Conservation (phyloP, 2,329 filamentous ascomycete genomes). For the Stagonosporopsis vannaccii region DNA sequence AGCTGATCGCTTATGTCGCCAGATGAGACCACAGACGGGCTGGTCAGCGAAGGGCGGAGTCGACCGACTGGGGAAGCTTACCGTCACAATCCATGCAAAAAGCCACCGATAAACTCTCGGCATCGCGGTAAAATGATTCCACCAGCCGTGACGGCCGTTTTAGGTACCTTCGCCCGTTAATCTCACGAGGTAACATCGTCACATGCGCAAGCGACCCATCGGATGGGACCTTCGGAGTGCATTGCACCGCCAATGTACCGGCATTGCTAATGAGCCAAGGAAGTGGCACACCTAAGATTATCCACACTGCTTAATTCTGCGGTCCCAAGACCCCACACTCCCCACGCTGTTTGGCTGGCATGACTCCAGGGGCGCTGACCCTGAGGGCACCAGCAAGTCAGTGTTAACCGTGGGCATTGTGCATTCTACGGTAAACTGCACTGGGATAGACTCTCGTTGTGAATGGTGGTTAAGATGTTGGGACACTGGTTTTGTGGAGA, state of each 20-base stretch:
- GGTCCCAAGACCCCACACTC: slow-evolving; percentile 24
- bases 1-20: slow-evolving; percentile 13
- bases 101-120: slow-evolving; percentile 22
- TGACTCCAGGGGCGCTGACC: slow-evolving; percentile 17
- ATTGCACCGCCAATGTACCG: slow-evolving; percentile 30
- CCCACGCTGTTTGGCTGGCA: slow-evolving; percentile 27
- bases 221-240: slow-evolving; percentile 26
- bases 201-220: slow-evolving; percentile 25
- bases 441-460: slow-evolving; percentile 7
- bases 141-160: slow-evolving; percentile 28
- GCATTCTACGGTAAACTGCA: slow-evolving; percentile 20
- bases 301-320: slow-evolving; percentile 32
- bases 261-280: slow-evolving; percentile 30
- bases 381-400: slow-evolving; percentile 24
- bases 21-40: neutral
- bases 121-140: slow-evolving; percentile 30
- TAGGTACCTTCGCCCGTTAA: slow-evolving; percentile 23
- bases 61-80: slow-evolving; percentile 11
- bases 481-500: slow-evolving; percentile 32
- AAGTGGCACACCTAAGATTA: slow-evolving; percentile 16
- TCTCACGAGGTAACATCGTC: slow-evolving; percentile 30
- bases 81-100: slow-evolving; percentile 6
- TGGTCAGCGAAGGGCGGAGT: slow-evolving; percentile 8
- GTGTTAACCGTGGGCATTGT: neutral
- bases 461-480: slow-evolving; percentile 20